These are phyloP conservation scores for Apostasia ramifera DNA, from an alignment of 106 monocot species.

Conservation along the genomic window DNA sequence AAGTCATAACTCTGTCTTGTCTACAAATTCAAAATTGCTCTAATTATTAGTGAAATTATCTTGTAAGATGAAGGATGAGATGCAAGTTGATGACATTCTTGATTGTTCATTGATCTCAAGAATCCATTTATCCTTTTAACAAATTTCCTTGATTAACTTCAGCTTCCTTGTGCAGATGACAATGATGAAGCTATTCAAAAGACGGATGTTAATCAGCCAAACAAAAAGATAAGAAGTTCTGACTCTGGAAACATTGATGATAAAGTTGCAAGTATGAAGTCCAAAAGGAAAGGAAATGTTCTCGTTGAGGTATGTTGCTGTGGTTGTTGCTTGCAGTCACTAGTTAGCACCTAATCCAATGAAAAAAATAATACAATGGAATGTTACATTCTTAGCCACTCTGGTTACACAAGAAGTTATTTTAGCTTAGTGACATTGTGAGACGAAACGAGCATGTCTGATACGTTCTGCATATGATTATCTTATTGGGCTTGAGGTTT, in stretches of 20 bases:
- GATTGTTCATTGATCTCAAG: not conserved
- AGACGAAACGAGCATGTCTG: not conserved
- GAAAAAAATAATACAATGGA: not conserved
- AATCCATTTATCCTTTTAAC: not conserved
- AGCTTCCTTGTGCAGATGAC: slow-evolving; percentile 7
- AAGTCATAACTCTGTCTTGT: not conserved
- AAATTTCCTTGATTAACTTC: not conserved
- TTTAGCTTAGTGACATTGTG: not conserved
- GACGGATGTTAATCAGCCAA: slow-evolving; percentile 12
- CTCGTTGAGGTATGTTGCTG: slow-evolving; percentile 31
- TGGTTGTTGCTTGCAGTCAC: not conserved
- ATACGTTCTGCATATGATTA: not conserved
- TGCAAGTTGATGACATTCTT: not conserved
- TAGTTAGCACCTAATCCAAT: too few relatives aligned
- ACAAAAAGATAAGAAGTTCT: slow-evolving; percentile 21
- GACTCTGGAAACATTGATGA: slow-evolving; percentile 9
- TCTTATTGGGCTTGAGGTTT: not conserved
- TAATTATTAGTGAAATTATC: not conserved
- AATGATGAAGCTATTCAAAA: slow-evolving; percentile 27
- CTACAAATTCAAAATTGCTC: too few relatives aligned
- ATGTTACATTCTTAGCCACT: not conserved
- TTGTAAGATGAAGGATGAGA: not conserved
- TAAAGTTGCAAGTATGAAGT: slow-evolving; percentile 12
- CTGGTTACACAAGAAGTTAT: not conserved
- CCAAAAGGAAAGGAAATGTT: slow-evolving; percentile 43